phyloP scores from a whole-genome alignment of 2,329 filamentous ascomycete species.

The Talaromyces albobiverticillius region DNA sequence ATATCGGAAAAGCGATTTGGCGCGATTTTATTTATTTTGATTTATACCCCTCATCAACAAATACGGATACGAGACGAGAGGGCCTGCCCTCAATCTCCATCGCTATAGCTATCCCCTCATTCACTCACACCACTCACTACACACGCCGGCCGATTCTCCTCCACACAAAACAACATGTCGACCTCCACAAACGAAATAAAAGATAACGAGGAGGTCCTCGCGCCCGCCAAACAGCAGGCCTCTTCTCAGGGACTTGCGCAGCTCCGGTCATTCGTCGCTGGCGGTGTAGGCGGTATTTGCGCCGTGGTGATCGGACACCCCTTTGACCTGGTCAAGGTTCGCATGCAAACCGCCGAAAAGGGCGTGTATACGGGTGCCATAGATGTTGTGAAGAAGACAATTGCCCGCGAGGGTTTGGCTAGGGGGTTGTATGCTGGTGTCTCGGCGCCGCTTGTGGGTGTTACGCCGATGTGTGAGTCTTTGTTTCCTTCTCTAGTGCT shows the following conservation, averaged over 20 bases:
- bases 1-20: too few species aligned
- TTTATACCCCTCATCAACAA: too few species aligned
- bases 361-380: constrained; percentile 87
- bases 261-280: constrained; percentile 79
- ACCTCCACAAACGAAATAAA: background rate
- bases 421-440: constrained; percentile 94
- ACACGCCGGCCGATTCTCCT: background rate
- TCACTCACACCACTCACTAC: too few species aligned
- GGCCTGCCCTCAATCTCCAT: too few species aligned
- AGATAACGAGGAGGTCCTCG: constrained; percentile 9
- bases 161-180: background rate
- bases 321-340: constrained; percentile 97
- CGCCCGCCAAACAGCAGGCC: constrained; percentile 6
- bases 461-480: constrained; percentile 95
- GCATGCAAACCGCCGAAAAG: constrained; percentile 90
- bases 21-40: too few species aligned
- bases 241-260: constrained; percentile 52
- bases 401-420: constrained; percentile 78
- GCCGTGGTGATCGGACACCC: constrained; percentile 94
- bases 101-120: too few species aligned
- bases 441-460: constrained; percentile 87
- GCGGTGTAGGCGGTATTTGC: constrained; percentile 89
- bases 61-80: too few species aligned
- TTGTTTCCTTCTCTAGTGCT: background rate
- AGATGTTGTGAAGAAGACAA: constrained; percentile 84